These are phyloP conservation scores for Phytophthora europaea DNA, from an alignment of 352 stramenopile genomes.

Conservation along the genomic window DNA sequence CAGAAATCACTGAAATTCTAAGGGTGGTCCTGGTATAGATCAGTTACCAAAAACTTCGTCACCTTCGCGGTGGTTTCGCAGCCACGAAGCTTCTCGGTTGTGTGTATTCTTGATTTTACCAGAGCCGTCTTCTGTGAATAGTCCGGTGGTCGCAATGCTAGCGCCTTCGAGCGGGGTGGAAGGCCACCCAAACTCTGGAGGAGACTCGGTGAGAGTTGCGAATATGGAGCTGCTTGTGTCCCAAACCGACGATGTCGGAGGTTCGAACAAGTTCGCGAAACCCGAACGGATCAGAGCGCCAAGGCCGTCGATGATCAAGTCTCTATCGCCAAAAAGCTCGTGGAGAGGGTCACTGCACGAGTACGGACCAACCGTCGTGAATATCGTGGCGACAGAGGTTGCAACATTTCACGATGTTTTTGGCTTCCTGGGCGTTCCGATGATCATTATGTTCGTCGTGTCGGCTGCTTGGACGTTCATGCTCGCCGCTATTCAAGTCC, in stretches of 20 bases:
- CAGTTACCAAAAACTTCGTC: not conserved
- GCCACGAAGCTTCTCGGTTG: not conserved
- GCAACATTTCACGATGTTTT: conserved; percentile 46
- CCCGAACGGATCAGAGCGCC: not conserved
- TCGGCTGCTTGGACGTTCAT: conserved; percentile 47
- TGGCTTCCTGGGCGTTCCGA: conserved; percentile 44
- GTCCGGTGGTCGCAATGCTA: not conserved
- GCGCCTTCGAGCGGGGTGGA: not conserved
- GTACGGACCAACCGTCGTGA: not conserved
- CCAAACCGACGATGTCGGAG: not conserved
- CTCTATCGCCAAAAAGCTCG: not conserved
- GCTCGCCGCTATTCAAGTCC: conserved; percentile 51
- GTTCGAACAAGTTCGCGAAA: not conserved
- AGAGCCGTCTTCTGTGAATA: not conserved
- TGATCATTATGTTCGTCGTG: conserved; percentile 55
- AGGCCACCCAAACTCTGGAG: not conserved
- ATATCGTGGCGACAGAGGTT: not conserved
- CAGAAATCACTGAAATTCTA: not conserved
- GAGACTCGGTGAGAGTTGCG: not conserved
- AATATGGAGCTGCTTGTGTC: not conserved
- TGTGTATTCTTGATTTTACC: not conserved
- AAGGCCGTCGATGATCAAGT: not conserved
- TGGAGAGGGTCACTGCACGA: not conserved
- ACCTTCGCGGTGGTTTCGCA: not conserved
- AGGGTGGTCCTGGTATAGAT: not conserved